phyloP scores from a whole-genome alignment of 148 eudicot genomes.

The Fagopyrum tataricum region DNA sequence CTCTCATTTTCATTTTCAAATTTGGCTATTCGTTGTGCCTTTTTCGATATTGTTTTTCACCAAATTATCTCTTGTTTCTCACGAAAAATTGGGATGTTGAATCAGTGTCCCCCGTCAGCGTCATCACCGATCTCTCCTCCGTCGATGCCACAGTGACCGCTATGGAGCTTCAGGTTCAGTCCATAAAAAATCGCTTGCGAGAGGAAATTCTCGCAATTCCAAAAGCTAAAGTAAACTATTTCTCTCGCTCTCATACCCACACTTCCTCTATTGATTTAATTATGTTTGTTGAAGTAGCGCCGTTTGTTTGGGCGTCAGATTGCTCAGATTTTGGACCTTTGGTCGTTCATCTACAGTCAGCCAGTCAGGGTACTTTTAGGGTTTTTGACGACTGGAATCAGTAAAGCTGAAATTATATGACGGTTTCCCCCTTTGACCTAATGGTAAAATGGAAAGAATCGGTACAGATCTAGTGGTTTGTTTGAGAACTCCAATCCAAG shows the following conservation, averaged over 20 bases:
- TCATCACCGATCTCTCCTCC: constrained; percentile 62
- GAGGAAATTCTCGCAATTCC: constrained; percentile 84
- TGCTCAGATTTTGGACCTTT: background rate
- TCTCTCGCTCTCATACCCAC: background rate
- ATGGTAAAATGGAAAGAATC: background rate
- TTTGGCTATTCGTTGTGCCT: background rate
- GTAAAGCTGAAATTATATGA: background rate
- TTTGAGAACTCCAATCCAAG: background rate
- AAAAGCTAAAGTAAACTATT: constrained; percentile 61
- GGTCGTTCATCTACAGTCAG: background rate
- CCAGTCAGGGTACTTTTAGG: background rate
- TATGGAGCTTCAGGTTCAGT: constrained; percentile 81
- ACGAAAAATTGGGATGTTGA: background rate
- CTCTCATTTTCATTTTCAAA: background rate
- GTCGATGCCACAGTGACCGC: constrained; percentile 57
- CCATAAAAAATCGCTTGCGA: constrained; percentile 56
- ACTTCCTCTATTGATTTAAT: background rate
- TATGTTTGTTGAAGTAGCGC: constrained; percentile 6
- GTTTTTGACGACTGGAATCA: background rate
- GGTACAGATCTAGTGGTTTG: background rate
- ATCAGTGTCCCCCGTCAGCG: constrained; percentile 78
- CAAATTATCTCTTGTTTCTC: background rate
- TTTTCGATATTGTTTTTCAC: background rate
- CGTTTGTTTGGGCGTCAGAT: background rate
- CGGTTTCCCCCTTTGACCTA: background rate